These are phyloP conservation scores for Pleochaeta shiraiana DNA, from an alignment of 2,329 filamentous ascomycete genomes.

Conservation along the genomic window DNA sequence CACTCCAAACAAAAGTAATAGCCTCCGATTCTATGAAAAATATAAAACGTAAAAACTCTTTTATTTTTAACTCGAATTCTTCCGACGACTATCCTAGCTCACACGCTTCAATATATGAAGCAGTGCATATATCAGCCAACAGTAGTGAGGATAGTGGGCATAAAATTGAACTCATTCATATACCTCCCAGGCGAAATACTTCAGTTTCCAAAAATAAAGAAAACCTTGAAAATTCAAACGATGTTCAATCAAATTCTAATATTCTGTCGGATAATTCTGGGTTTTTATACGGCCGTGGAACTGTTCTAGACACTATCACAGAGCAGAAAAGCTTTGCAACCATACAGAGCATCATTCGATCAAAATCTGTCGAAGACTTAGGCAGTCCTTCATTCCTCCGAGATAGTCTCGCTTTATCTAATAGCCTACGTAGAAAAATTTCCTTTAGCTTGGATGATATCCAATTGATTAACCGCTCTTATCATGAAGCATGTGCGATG, in stretches of 20 bases:
- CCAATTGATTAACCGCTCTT: slow-evolving; percentile 15
- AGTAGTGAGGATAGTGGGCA: slow-evolving; percentile 15
- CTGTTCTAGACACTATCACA: slow-evolving; percentile 21
- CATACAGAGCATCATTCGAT: slow-evolving; percentile 14
- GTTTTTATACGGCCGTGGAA: slow-evolving; percentile 22
- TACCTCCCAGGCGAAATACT: slow-evolving; percentile 6
- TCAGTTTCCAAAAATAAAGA: slow-evolving; percentile 1
- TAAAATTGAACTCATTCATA: slow-evolving; percentile 8
- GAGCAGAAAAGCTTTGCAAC: slow-evolving; percentile 22
- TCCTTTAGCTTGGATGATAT: slow-evolving; percentile 21
- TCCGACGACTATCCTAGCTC: slow-evolving; percentile 20
- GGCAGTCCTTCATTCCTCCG: slow-evolving; percentile 13
- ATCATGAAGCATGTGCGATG: slow-evolving; percentile 14
- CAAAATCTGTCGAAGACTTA: slow-evolving; percentile 14
- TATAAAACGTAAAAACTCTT: slow-evolving; percentile 18
- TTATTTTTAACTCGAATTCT: slow-evolving; percentile 17
- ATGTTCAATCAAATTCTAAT: background rate
- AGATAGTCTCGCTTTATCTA: slow-evolving; percentile 14
- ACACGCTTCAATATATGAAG: slow-evolving; percentile 21
- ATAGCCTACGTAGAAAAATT: slow-evolving; percentile 15
- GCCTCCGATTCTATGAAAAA: slow-evolving; percentile 9
- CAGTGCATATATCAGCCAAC: slow-evolving; percentile 18
- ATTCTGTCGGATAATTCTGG: slow-evolving; percentile 6
- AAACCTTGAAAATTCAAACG: slow-evolving; percentile 9
- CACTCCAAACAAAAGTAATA: slow-evolving; percentile 8